These are phyloP conservation scores for Sanghuangporus weigelae DNA, from an alignment of 1,284 basidiomycete genomes.

Conservation along the genomic window DNA sequence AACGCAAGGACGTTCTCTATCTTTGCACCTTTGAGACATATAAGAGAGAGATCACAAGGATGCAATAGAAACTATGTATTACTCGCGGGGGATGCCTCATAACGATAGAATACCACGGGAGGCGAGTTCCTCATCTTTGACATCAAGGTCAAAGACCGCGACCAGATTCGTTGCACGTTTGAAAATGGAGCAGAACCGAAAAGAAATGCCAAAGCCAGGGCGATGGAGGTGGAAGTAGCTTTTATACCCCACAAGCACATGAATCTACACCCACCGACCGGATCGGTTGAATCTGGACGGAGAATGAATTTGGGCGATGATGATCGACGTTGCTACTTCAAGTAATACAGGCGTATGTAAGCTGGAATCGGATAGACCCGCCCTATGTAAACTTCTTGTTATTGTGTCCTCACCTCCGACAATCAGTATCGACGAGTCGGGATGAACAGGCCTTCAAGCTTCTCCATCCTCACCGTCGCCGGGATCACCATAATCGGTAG, in stretches of 20 bases:
- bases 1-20: conserved; percentile 44
- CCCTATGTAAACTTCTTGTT: not conserved
- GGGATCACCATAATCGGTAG: conserved; percentile 60
- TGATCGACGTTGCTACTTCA: not conserved
- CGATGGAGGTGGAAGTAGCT: not conserved
- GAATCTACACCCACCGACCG: too few relatives aligned
- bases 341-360: not conserved
- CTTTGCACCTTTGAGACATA: conserved; percentile 39
- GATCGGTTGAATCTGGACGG: not conserved
- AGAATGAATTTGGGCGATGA: not conserved
- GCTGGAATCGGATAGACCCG: not conserved
- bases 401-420: not conserved
- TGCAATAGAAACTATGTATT: conserved; percentile 10
- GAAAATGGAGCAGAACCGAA: not conserved
- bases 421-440: conserved; percentile 1
- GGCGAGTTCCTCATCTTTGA: conserved; percentile 9
- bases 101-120: conserved; percentile 12
- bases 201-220: not conserved
- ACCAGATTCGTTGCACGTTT: not conserved
- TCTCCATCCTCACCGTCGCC: conserved; percentile 49
- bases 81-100: conserved; percentile 39
- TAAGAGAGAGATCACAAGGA: not conserved
- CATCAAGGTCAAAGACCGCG: not conserved
- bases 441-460: conserved; percentile 21
- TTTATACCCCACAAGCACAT: not conserved